phyloP scores from a whole-genome alignment of 75 land plant genomes.

The Ceratopteris richardii region DNA sequence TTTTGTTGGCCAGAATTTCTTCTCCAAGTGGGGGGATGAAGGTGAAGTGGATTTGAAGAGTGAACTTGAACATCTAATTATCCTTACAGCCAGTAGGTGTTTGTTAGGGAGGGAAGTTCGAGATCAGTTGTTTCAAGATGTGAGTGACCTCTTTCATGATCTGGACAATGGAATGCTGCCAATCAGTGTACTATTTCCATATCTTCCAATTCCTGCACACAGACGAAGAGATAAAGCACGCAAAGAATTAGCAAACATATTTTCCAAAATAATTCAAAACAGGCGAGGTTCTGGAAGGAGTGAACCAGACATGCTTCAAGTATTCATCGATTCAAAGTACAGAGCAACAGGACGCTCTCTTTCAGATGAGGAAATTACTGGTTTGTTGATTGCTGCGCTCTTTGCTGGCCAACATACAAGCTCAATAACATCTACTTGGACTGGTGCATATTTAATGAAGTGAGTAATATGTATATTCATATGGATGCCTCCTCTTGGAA shows the following conservation, averaged over 20 bases:
- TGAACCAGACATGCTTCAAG: constrained; percentile 83
- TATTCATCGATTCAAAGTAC: constrained; percentile 92
- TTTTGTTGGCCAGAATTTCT: constrained; percentile 48
- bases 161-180: constrained; percentile 98
- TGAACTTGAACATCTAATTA: constrained; percentile 90
- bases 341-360: constrained; percentile 76
- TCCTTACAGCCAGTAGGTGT: constrained; percentile 87
- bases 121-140: constrained; percentile 81
- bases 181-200: constrained; percentile 79
- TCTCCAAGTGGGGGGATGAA: constrained; percentile 87
- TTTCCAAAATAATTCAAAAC: constrained; percentile 53
- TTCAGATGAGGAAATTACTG: constrained; percentile 79
- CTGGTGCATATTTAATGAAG: constrained; percentile 79
- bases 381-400: constrained; percentile 86
- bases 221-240: constrained; percentile 75
- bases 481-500: not conserved
- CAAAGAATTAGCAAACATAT: constrained; percentile 64
- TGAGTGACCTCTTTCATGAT: constrained; percentile 86
- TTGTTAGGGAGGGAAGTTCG: constrained; percentile 84
- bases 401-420: constrained; percentile 98
- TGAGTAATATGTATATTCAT: constrained; percentile 4
- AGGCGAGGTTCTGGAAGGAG: constrained; percentile 45
- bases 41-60: constrained; percentile 83
- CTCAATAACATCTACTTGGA: constrained; percentile 96
- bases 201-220: constrained; percentile 91